Base-by-base conservation (phyloP, 2,329 filamentous ascomycete species). In the Venturia pyrina region DNA sequence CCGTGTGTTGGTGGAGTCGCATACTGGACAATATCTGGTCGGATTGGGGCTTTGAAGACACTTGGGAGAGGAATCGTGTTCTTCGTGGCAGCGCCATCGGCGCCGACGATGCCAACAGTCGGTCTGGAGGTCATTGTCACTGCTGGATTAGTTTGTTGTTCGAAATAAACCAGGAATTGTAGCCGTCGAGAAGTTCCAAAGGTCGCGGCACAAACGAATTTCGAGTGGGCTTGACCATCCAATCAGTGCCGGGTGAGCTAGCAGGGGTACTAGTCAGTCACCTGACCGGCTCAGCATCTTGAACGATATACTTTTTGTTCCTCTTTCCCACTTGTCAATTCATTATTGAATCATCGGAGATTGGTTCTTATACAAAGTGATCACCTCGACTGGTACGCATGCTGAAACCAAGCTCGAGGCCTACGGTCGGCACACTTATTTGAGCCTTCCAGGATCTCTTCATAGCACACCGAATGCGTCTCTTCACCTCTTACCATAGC, bases 21-120 rank as follows among this genome's bases (percentile, higher is more conserved):
- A 82, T 93, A 89, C 87, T 98, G 93, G 79, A 99, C 95, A 80
- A 99, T 96, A 84, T 99, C 95, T 77, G 93, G 90, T 81, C 95
- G 93, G 86, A 99, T 98, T 75, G 95, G 95, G 75, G 90, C 87
- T 82, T 87, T 87, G 90, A 99, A 99, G 84, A 99, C 93, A 82
- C 91, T 88, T 78, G 96, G 95, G 76, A 98, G 88, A 80, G 95
- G 87, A 82, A 93, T 87, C 78, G 93, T 93, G 80, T 89, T 87
- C 80, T 90, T 90, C 82, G 88, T 90, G 83, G 91, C 85, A 85
- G 89, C 86, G 85, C 95, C 95, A 89, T 97, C 93, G 83, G 91
- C 92, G 83, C 89, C 88, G 85, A 96, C 88, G 85, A 99, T 93
- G 80, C 92, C 91, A 81, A 99, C 95, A 79, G 93, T 97, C 82